Conservation (phyloP, 1,139 yeast genomes). For the Entelexis paramagnoliae region DNA sequence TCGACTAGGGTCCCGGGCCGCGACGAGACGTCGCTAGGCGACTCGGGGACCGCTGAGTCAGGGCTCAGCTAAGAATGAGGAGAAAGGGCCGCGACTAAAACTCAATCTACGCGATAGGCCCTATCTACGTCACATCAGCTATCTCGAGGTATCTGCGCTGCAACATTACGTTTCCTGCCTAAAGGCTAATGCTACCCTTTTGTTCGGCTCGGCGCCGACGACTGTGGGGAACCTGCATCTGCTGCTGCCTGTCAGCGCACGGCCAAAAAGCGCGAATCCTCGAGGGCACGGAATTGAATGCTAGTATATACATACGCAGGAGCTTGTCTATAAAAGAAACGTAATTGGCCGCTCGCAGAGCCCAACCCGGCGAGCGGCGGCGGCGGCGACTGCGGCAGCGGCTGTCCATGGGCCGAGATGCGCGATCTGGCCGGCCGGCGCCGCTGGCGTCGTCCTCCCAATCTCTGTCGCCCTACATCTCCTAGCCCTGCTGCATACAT, state of each 20-base stretch:
- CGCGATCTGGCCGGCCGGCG: neutral
- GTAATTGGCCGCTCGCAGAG: too few relatives aligned
- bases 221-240: constrained; percentile 2
- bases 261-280: too few relatives aligned
- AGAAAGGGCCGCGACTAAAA: neutral
- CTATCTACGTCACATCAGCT: neutral
- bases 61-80: neutral
- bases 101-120: neutral
- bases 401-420: neutral
- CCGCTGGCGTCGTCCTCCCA: neutral
- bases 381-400: too few relatives aligned
- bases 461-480: neutral
- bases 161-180: neutral
- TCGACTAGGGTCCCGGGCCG: neutral
- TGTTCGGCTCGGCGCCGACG: neutral
- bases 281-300: too few relatives aligned
- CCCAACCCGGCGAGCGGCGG: too few relatives aligned
- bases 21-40: too few relatives aligned
- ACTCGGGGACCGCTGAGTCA: neutral
- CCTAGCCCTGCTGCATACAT: neutral
- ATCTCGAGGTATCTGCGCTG: neutral
- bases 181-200: neutral
- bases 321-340: too few relatives aligned
- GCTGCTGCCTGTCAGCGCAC: too few relatives aligned
- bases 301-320: too few relatives aligned